Evolutionary conservation across 2,329 filamentous ascomycete species (phyloP).

Genomic region (Iodosphaeria phyllophila): DNA sequence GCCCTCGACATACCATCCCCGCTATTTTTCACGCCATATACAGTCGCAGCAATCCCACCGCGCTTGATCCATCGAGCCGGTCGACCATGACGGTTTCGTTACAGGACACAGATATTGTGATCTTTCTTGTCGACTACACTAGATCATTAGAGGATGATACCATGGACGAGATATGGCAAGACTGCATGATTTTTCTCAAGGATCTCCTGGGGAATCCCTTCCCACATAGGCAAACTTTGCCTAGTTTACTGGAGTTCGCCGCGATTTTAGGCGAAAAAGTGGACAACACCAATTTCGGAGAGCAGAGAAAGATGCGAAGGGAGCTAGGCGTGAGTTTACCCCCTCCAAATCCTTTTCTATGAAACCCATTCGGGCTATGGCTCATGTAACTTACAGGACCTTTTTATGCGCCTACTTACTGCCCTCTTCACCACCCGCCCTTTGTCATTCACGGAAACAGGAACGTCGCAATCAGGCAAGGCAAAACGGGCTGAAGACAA

Average conservation of each 20-base stretch:
- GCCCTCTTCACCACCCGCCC: constrained; percentile 90
- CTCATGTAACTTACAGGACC: constrained; percentile 41
- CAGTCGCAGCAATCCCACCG: constrained; percentile 71
- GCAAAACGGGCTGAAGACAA: constrained; percentile 17
- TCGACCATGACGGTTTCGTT: constrained; percentile 79
- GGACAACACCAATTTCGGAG: constrained; percentile 93
- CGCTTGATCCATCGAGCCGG: constrained; percentile 60
- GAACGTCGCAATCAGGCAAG: constrained; percentile 18
- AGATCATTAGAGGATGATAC: constrained; percentile 86
- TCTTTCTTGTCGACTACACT: constrained; percentile 82
- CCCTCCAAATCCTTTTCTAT: not conserved
- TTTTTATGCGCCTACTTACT: constrained; percentile 72
- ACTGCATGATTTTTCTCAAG: constrained; percentile 78
- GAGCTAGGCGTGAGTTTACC: constrained; percentile 56
- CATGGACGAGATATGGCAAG: constrained; percentile 94
- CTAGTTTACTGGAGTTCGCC: constrained; percentile 72
- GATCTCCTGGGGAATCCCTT: constrained; percentile 88
- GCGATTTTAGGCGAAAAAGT: constrained; percentile 86
- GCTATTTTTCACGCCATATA: constrained; percentile 94
- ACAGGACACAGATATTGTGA: constrained; percentile 65
- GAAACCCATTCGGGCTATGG: not conserved
- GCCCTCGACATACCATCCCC: constrained; percentile 80
- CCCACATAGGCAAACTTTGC: constrained; percentile 79
- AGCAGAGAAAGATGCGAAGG: constrained; percentile 78
- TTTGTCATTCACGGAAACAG: constrained; percentile 44